Evolutionary conservation across 2,329 filamentous ascomycete species (phyloP).

Genomic region (Fusarium mundagurra): DNA sequence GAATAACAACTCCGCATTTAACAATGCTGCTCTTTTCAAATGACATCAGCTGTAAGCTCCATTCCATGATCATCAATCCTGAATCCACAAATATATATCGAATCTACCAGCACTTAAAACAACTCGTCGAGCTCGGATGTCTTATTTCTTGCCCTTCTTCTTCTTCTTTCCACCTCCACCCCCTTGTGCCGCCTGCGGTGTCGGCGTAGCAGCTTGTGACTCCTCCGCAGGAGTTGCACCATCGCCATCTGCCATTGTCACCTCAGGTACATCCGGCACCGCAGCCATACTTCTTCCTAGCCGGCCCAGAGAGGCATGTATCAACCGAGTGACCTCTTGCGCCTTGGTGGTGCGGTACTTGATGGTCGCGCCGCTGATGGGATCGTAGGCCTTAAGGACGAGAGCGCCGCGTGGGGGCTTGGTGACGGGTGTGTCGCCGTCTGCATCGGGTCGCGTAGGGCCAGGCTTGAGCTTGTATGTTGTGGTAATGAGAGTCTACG

Average conservation of each 20-base stretch:
- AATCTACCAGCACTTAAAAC: not conserved
- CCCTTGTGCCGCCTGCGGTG: constrained; percentile 41
- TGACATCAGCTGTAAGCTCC: not conserved
- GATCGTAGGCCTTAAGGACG: constrained; percentile 89
- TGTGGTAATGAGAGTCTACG: constrained; percentile 87
- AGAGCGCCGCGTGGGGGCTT: constrained; percentile 74
- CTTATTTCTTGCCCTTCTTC: constrained; percentile 60
- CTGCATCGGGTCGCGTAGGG: constrained; percentile 40
- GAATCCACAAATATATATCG: not conserved
- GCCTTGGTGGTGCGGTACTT: constrained; percentile 94
- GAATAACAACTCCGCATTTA: not conserved
- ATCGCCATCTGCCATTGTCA: constrained; percentile 54
- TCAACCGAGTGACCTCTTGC: constrained; percentile 85
- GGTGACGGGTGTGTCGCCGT: constrained; percentile 43
- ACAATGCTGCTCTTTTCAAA: not conserved
- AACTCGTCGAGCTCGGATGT: not conserved
- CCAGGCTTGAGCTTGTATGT: constrained; percentile 79
- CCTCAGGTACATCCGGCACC: constrained; percentile 57
- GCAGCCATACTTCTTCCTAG: constrained; percentile 76
- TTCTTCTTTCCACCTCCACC: constrained; percentile 68
- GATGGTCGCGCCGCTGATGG: constrained; percentile 80
- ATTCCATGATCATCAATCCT: not conserved
- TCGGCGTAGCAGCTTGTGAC: constrained; percentile 38
- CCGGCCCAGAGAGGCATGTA: constrained; percentile 75
- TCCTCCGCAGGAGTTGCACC: constrained; percentile 40